phyloP scores from a whole-genome alignment of 331 rosid species.

The Spiraea crenata region DNA sequence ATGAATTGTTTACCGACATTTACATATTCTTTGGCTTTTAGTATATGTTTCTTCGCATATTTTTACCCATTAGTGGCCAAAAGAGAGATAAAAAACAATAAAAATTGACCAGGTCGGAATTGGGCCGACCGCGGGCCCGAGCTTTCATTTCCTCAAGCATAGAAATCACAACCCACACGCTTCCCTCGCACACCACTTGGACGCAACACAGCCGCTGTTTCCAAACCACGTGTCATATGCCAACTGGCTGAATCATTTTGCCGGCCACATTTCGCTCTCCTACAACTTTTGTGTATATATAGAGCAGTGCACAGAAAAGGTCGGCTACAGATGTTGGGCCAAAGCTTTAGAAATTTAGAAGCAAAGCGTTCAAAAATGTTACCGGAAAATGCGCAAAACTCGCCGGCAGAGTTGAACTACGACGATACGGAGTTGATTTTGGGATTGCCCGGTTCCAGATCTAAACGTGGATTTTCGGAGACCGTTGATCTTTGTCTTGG shows the following conservation, averaged over 20 bases:
- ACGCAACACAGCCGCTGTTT: slow-evolving; percentile 29
- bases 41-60: no score
- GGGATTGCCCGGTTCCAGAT: slow-evolving; percentile 47
- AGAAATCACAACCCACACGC: slow-evolving; percentile 30
- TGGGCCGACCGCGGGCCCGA: slow-evolving; percentile 23
- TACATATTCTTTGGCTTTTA: no score
- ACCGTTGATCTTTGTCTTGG: slow-evolving; percentile 43
- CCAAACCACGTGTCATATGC: slow-evolving; percentile 8
- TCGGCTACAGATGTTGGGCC: not conserved
- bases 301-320: not conserved
- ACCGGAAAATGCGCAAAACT: slow-evolving; percentile 20
- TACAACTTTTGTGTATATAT: slow-evolving; percentile 19
- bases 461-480: slow-evolving; percentile 49
- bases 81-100: not conserved
- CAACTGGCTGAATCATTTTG: slow-evolving; percentile 9
- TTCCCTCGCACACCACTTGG: slow-evolving; percentile 31
- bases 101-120: not conserved
- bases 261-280: slow-evolving; percentile 12
- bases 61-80: no score
- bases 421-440: slow-evolving; percentile 56
- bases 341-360: not conserved
- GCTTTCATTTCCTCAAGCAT: not conserved
- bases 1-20: no score
- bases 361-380: slow-evolving; percentile 27
- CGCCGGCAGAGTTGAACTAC: slow-evolving; percentile 30